phyloP scores from a whole-genome alignment of 768 basidiomycete species.

The Rhodotorula paludigena region DNA sequence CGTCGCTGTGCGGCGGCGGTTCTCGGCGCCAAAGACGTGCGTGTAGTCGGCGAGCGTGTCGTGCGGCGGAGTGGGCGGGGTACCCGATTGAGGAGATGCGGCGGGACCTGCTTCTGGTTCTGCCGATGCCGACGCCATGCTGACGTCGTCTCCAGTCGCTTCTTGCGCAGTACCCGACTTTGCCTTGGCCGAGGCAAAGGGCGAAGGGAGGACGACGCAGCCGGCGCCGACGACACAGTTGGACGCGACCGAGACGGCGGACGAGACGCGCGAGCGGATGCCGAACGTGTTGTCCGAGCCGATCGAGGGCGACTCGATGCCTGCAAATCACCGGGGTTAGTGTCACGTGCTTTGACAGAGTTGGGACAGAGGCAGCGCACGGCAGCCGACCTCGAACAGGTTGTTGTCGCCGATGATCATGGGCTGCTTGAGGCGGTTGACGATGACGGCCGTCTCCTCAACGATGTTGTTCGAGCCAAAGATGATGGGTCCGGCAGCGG shows the following conservation, averaged over 20 bases:
- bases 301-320: conserved; percentile 76
- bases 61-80: conserved; percentile 46
- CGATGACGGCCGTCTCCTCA: conserved; percentile 83
- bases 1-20: conserved; percentile 65
- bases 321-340: conserved; percentile 48
- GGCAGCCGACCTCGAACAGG: conserved; percentile 86
- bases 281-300: conserved; percentile 83
- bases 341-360: too few relatives aligned
- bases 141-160: too few relatives aligned
- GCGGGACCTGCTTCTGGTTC: not conserved
- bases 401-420: conserved; percentile 94
- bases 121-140: not conserved
- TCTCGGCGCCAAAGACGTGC: conserved; percentile 68
- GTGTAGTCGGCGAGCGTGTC: conserved; percentile 77
- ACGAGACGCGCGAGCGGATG: conserved; percentile 74
- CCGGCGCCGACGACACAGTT: conserved; percentile 78
- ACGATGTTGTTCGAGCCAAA: conserved; percentile 84
- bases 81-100: not conserved
- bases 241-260: conserved; percentile 70
- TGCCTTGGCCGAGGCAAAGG: too few relatives aligned
- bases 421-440: conserved; percentile 65
- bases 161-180: too few relatives aligned
- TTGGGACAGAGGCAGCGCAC: conserved; percentile 54
- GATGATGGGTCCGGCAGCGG: conserved; percentile 81
- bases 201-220: conserved; percentile 67